Percentiles rank a stretch among this genome's conserved stretches.
Conservation (phyloP, 192 early-diverging fungal genomes). For the Coemansia sp. region DNA sequence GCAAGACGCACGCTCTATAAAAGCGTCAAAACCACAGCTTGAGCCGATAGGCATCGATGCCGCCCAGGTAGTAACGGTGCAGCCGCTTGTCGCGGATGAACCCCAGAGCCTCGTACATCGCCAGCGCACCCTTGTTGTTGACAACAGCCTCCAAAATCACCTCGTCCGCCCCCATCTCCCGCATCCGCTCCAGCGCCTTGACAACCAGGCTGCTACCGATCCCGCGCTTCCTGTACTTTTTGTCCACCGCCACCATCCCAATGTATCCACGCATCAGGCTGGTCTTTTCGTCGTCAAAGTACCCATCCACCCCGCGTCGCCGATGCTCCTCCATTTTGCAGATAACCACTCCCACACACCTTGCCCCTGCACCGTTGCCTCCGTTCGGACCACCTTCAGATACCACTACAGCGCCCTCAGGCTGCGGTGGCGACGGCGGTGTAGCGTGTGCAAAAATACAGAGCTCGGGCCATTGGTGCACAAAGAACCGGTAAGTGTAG, state of each 20-base stretch:
- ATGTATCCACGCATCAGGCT: constrained; percentile 80
- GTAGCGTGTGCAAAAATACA: constrained; percentile 70
- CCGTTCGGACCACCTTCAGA: too few relatives aligned
- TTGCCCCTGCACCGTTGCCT: too few relatives aligned
- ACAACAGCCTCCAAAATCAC: constrained; percentile 85
- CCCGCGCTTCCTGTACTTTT: constrained; percentile 69
- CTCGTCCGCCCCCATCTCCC: constrained; percentile 72
- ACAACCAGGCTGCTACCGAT: constrained; percentile 76
- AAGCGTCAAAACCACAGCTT: constrained; percentile 55
- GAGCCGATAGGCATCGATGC: constrained; percentile 83
- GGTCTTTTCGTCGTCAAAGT: constrained; percentile 9
- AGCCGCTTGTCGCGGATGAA: constrained; percentile 93
- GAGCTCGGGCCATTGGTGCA: constrained; percentile 87
- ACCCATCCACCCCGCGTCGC: constrained; percentile 13
- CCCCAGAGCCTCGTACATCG: constrained; percentile 85
- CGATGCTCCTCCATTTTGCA: constrained; percentile 74
- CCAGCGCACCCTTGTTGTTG: constrained; percentile 77
- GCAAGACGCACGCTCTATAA: neutral
- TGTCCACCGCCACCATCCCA: constrained; percentile 93
- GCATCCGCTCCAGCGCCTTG: constrained; percentile 74
- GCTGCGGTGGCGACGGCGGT: too few relatives aligned
- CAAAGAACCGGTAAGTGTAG: constrained; percentile 96
- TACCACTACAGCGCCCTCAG: too few relatives aligned
- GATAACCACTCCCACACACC: constrained; percentile 81
- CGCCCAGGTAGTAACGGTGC: constrained; percentile 89